A percentile compares a stretch with the other conserved stretches of the same genome.
These are phyloP conservation scores for Phialophora verrucosa DNA, from an alignment of 2,329 filamentous ascomycete genomes.

Conservation along the genomic window DNA sequence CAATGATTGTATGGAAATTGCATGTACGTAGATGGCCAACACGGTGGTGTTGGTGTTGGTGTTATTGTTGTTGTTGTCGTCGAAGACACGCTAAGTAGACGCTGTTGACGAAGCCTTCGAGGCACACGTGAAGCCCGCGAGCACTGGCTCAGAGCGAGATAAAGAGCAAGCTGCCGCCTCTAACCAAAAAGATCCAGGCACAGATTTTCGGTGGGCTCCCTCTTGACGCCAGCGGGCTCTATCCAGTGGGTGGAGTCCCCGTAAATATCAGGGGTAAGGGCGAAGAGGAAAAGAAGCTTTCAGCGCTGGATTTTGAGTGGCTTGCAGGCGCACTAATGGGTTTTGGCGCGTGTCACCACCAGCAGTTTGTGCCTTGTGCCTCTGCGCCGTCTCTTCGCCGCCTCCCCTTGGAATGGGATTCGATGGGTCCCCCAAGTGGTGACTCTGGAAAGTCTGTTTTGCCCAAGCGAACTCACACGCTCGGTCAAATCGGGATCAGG, in stretches of 20 bases:
- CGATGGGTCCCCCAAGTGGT: constrained; percentile 4
- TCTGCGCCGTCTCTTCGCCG: constrained; percentile 9
- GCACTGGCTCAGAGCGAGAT: neutral
- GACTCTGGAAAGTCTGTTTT: constrained; percentile 4
- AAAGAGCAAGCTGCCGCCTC: neutral
- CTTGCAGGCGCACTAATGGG: constrained; percentile 20
- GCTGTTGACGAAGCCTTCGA: neutral
- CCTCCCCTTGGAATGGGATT: constrained; percentile 6
- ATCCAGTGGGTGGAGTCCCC: neutral
- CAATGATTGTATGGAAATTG: constrained; percentile 10
- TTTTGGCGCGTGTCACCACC: constrained; percentile 24
- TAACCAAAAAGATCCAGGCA: constrained; percentile 5
- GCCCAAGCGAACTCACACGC: neutral
- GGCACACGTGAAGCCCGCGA: neutral
- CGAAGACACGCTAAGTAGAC: neutral
- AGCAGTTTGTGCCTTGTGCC: constrained; percentile 16
- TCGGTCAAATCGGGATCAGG: constrained; percentile 15
- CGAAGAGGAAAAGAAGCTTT: neutral
- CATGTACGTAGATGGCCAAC: neutral
- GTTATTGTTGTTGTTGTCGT: neutral
- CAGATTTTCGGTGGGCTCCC: neutral
- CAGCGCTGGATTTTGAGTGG: constrained; percentile 8
- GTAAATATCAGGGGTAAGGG: constrained; percentile 19
- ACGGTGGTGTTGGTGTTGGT: neutral
- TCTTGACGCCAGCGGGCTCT: neutral